A percentile compares a stretch with the other conserved stretches of the same genome.
phyloP scores from a whole-genome alignment of 2,329 filamentous ascomycete genomes.

The Colletotrichum australisinense region DNA sequence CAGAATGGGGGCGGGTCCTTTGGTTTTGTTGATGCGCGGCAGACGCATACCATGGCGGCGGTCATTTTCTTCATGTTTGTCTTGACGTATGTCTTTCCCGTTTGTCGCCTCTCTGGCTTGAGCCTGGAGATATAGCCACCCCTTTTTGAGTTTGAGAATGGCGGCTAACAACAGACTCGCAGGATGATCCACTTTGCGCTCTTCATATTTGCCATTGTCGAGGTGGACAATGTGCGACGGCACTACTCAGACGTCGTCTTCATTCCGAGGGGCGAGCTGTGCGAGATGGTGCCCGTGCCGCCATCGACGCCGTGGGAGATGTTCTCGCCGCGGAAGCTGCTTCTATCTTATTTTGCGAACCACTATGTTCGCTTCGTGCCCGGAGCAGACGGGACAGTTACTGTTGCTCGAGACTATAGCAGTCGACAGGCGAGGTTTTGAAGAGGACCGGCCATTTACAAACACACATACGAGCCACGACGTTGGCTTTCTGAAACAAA shows the following conservation, averaged over 20 bases:
- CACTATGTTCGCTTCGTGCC: conserved; percentile 36
- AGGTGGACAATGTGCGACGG: conserved; percentile 26
- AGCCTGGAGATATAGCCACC: no score
- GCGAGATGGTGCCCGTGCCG: conserved; percentile 30
- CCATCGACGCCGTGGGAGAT: conserved; percentile 33
- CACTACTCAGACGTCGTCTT: conserved; percentile 34
- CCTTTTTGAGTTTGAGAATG: background rate
- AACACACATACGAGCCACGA: background rate
- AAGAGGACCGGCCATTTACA: background rate
- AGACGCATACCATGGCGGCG: background rate
- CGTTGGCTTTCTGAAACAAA: background rate
- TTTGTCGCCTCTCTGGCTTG: no score
- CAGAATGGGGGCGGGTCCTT: background rate
- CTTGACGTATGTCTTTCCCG: conserved; percentile 1
- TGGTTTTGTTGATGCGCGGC: background rate
- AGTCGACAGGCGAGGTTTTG: conserved; percentile 33
- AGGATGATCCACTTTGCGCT: conserved; percentile 34
- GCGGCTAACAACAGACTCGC: background rate
- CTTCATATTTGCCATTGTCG: conserved; percentile 34
- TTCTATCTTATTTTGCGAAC: conserved; percentile 33
- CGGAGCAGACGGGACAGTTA: conserved; percentile 32
- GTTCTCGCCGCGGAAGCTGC: conserved; percentile 25
- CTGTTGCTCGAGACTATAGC: conserved; percentile 32
- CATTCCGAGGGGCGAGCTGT: conserved; percentile 25
- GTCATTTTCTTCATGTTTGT: conserved; percentile 28